These are phyloP conservation scores for Aspergillus fructus DNA, from an alignment of 2,329 filamentous ascomycete genomes.

Conservation along the genomic window DNA sequence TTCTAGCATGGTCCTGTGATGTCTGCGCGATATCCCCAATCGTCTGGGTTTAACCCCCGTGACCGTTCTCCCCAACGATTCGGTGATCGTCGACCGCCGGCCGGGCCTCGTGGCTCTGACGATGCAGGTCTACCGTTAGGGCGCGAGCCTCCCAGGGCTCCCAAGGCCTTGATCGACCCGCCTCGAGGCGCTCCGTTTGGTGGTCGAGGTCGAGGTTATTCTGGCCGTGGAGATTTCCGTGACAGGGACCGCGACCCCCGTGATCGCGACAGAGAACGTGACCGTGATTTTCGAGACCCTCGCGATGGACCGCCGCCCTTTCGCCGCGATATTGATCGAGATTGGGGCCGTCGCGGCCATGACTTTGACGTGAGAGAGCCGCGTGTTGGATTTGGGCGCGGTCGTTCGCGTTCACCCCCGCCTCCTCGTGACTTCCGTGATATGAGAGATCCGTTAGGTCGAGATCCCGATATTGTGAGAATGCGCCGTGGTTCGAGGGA, in stretches of 20 bases:
- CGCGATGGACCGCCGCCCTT: constrained; percentile 40
- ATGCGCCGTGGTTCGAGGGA: constrained; percentile 47
- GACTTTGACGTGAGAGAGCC: constrained; percentile 46
- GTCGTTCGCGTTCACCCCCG: constrained; percentile 45
- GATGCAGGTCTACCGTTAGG: constrained; percentile 57
- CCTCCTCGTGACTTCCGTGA: constrained; percentile 42
- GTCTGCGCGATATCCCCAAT: constrained; percentile 62
- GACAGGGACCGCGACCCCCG: constrained; percentile 65
- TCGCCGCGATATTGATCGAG: constrained; percentile 43
- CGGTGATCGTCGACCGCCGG: constrained; percentile 65
- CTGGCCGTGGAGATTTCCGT: constrained; percentile 33
- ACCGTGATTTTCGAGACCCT: constrained; percentile 41
- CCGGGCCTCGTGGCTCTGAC: constrained; percentile 53
- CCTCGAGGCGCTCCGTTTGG: constrained; percentile 53
- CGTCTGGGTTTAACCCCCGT: constrained; percentile 63
- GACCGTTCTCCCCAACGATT: constrained; percentile 72
- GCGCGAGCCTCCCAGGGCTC: constrained; percentile 76
- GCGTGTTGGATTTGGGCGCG: constrained; percentile 45
- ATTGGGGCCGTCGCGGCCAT: constrained; percentile 49
- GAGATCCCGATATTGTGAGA: constrained; percentile 41
- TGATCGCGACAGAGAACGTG: constrained; percentile 44
- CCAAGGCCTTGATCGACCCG: constrained; percentile 72
- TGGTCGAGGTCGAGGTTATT: constrained; percentile 47
- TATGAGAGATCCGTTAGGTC: constrained; percentile 32
- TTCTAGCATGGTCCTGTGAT: constrained; percentile 44